These are phyloP conservation scores for Cinnamomum micranthum DNA, from an alignment of 164 flowering plant genomes.

Conservation along the genomic window DNA sequence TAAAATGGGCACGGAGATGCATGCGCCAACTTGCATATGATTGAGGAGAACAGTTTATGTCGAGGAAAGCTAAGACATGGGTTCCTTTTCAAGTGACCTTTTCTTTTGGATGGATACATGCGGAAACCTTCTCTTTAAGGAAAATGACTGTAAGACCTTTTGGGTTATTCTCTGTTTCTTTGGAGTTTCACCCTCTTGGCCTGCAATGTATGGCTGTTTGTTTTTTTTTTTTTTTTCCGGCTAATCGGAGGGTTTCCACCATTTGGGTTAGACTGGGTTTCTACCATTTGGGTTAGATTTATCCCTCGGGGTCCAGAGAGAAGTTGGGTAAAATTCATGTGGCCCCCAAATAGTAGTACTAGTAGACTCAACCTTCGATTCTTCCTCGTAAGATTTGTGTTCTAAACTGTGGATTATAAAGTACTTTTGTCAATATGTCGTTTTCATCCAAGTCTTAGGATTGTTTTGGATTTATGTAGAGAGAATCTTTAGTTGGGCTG, in stretches of 20 bases:
- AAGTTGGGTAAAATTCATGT: too few relatives aligned
- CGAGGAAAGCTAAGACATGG: constrained; percentile 11
- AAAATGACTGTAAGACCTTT: neutral
- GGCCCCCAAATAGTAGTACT: accelerated
- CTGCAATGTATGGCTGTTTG: neutral
- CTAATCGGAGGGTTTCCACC: too few relatives aligned
- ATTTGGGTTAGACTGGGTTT: too few relatives aligned
- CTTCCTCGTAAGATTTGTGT: too few relatives aligned
- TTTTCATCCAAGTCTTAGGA: too few relatives aligned
- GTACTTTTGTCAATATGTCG: too few relatives aligned
- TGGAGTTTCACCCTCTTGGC: neutral
- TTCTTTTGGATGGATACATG: neutral
- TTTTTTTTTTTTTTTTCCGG: too few relatives aligned
- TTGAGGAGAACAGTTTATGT: constrained; percentile 16
- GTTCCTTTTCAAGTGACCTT: neutral
- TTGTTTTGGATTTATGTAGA: too few relatives aligned
- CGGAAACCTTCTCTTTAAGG: neutral
- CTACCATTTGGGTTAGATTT: too few relatives aligned
- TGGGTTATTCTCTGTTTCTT: neutral
- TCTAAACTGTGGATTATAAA: too few relatives aligned
- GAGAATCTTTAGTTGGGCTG: too few relatives aligned
- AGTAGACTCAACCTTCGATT: too few relatives aligned
- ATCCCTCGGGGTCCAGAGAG: neutral
- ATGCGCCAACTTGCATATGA: constrained; percentile 14
- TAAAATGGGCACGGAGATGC: neutral